These are phyloP conservation scores for Microdochium trichocladiopsis DNA, from an alignment of 2,329 filamentous ascomycete species.

Conservation along the genomic window DNA sequence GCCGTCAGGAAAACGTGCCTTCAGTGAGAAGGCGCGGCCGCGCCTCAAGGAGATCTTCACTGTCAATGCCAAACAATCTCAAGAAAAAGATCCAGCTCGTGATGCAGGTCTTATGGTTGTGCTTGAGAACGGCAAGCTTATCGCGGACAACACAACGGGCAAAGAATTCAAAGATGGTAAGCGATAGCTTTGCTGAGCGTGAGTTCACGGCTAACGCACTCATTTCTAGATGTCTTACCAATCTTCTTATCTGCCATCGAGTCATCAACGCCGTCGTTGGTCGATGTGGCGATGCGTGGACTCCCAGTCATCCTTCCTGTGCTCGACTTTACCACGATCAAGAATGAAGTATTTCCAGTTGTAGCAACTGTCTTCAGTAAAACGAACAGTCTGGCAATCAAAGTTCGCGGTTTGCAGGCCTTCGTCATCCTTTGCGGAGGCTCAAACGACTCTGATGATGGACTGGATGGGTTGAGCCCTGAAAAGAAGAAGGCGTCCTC, in stretches of 20 bases:
- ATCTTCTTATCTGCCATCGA: slow-evolving; percentile 79
- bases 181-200: slow-evolving; percentile 11
- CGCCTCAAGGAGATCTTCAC: slow-evolving; percentile 78
- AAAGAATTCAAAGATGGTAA: slow-evolving; percentile 91
- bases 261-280: slow-evolving; percentile 80
- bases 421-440: slow-evolving; percentile 88
- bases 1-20: slow-evolving; percentile 68
- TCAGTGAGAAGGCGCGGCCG: slow-evolving; percentile 82
- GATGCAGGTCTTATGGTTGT: slow-evolving; percentile 91
- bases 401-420: slow-evolving; percentile 84
- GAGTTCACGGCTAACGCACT: slow-evolving; percentile 1
- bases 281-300: slow-evolving; percentile 76
- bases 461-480: slow-evolving; percentile 63
- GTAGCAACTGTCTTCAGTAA: slow-evolving; percentile 86
- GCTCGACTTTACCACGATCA: slow-evolving; percentile 93
- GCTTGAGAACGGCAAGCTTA: slow-evolving; percentile 70
- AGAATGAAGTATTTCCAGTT: slow-evolving; percentile 92
- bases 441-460: slow-evolving; percentile 55
- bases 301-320: slow-evolving; percentile 76
- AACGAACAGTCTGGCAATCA: slow-evolving; percentile 90
- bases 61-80: slow-evolving; percentile 44
- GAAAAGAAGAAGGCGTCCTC: slow-evolving; percentile 54
- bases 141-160: slow-evolving; percentile 75
- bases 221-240: slow-evolving; percentile 69
- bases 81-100: slow-evolving; percentile 73